These are phyloP conservation scores for Coemansia aciculifera DNA, from an alignment of 192 early-diverging fungal genomes.

Conservation along the genomic window DNA sequence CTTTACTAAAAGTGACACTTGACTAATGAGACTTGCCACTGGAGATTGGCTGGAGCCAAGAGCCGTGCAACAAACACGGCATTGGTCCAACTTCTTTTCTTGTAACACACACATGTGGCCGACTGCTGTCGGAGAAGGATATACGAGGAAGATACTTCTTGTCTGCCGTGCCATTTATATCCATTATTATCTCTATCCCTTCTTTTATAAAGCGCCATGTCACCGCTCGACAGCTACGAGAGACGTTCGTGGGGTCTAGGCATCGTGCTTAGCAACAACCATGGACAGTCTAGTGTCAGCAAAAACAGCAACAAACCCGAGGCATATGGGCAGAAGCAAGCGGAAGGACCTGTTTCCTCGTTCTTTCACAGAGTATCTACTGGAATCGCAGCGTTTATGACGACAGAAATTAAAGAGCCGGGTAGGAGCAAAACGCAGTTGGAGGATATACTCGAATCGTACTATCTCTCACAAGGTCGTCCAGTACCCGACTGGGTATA, in stretches of 20 bases:
- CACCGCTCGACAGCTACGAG: constrained; percentile 2
- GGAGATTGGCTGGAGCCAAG: constrained; percentile 3
- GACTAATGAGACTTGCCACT: background rate
- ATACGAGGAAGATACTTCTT: background rate
- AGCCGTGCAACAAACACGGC: background rate
- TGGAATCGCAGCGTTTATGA: constrained; percentile 29
- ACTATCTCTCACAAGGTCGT: constrained; percentile 39
- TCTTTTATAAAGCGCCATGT: background rate
- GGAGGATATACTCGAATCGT: constrained; percentile 51
- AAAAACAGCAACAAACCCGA: background rate
- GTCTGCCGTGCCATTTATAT: background rate
- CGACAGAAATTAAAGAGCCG: background rate
- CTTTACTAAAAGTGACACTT: background rate
- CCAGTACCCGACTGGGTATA: constrained; percentile 43
- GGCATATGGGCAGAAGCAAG: constrained; percentile 1
- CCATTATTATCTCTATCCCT: background rate
- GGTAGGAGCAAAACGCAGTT: constrained; percentile 32
- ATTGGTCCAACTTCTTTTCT: background rate
- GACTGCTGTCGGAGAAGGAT: background rate
- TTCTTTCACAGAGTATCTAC: constrained; percentile 28
- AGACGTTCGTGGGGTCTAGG: constrained; percentile 38
- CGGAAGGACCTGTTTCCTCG: constrained; percentile 7
- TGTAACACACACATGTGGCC: background rate
- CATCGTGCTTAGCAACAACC: constrained; percentile 27
- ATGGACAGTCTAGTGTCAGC: background rate